These are phyloP conservation scores for Suhomyces taliae DNA, from an alignment of 1,139 yeast species.

Conservation along the genomic window DNA sequence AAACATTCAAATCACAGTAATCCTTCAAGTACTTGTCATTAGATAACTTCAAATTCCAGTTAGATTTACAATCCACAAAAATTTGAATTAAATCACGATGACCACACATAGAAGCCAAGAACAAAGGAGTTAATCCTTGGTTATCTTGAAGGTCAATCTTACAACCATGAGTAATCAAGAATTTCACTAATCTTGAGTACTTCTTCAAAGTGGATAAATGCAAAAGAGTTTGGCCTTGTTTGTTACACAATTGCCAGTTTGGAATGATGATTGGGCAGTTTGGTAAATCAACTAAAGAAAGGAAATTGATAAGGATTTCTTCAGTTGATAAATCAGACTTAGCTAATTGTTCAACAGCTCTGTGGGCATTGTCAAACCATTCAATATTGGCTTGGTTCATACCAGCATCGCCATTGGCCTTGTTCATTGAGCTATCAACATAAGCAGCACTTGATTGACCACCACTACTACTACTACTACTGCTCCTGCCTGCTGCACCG, in stretches of 20 bases:
- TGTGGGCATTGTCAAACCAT: slow-evolving; percentile 53
- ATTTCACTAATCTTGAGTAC: slow-evolving; percentile 58
- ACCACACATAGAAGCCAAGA: slow-evolving; percentile 79
- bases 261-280: slow-evolving; percentile 63
- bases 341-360: slow-evolving; percentile 50
- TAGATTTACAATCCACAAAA: slow-evolving; percentile 64
- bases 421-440: background rate
- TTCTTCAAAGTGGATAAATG: slow-evolving; percentile 82
- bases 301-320: slow-evolving; percentile 59
- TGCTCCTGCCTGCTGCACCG: slow-evolving; percentile 10
- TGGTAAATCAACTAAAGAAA: slow-evolving; percentile 61
- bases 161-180: slow-evolving; percentile 76
- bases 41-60: slow-evolving; percentile 53
- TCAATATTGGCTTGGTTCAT: slow-evolving; percentile 29
- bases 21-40: slow-evolving; percentile 56
- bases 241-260: slow-evolving; percentile 78
- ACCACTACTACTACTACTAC: slow-evolving; percentile 7
- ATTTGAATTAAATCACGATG: slow-evolving; percentile 59
- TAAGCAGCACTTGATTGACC: slow-evolving; percentile 2
- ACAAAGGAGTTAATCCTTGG: slow-evolving; percentile 84
- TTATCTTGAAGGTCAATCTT: slow-evolving; percentile 72
- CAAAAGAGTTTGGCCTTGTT: slow-evolving; percentile 82
- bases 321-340: slow-evolving; percentile 52
- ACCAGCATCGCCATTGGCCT: background rate
- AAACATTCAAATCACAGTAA: slow-evolving; percentile 64